Evolutionary conservation across 495 filamentous ascomycete species (phyloP).

Genomic region (Penicillium lagena): DNA sequence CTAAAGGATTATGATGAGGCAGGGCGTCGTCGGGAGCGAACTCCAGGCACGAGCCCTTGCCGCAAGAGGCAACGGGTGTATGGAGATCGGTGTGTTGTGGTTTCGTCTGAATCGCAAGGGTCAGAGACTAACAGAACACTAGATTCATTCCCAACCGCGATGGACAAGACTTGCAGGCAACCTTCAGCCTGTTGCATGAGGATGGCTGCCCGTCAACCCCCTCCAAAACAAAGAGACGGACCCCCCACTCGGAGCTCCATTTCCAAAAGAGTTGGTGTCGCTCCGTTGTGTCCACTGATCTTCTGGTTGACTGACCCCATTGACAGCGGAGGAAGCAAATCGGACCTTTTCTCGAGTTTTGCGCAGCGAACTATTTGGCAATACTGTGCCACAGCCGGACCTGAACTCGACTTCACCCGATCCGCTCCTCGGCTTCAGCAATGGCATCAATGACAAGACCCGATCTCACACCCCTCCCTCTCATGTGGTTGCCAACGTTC

Average conservation of each 20-base stretch:
- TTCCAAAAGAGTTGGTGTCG: constrained; percentile 77
- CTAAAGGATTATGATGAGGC: constrained; percentile 58
- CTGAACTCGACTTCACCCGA: constrained; percentile 61
- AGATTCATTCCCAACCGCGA: constrained; percentile 96
- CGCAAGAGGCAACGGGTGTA: constrained; percentile 83
- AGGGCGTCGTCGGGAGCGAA: constrained; percentile 57
- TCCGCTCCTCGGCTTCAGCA: constrained; percentile 49
- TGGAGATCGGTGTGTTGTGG: constrained; percentile 60
- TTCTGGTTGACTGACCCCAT: constrained; percentile 30
- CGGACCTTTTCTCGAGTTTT: constrained; percentile 83
- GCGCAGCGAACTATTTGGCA: constrained; percentile 85
- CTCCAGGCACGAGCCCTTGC: constrained; percentile 71
- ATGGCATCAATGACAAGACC: constrained; percentile 58
- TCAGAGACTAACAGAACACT: constrained; percentile 1
- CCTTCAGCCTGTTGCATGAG: constrained; percentile 84
- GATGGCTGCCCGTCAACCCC: constrained; percentile 89
- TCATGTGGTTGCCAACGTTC: constrained; percentile 51
- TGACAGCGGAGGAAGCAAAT: constrained; percentile 88
- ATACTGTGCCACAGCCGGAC: constrained; percentile 75
- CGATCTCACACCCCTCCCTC: constrained; percentile 77
- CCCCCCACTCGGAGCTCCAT: constrained; percentile 83
- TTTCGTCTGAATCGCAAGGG: not conserved
- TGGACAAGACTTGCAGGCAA: constrained; percentile 87
- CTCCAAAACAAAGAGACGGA: constrained; percentile 73
- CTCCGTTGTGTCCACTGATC: not conserved